Conservation (phyloP, 345 rosid genomes). For the Corymbia maculata region DNA sequence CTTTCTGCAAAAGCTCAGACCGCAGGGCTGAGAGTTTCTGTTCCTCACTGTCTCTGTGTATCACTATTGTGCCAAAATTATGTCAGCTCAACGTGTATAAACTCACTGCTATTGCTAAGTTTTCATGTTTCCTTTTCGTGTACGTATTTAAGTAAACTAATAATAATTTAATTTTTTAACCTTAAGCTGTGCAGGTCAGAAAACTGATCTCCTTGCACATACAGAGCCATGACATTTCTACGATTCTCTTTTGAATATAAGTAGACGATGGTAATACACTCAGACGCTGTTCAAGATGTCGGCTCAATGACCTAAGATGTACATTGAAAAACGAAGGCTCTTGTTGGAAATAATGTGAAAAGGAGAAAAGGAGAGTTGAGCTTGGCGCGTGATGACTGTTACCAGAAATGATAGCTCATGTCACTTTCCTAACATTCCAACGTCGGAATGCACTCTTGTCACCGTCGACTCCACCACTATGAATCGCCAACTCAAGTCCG, state of each 20-base stretch:
- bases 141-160: neutral
- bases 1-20: neutral
- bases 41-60: neutral
- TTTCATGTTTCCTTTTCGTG: neutral
- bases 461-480: neutral
- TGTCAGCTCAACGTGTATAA: neutral
- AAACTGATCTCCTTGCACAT: neutral
- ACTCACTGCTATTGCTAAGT: neutral
- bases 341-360: neutral
- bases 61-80: neutral
- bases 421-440: neutral
- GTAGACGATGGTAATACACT: neutral
- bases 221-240: neutral
- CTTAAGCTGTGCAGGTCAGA: neutral
- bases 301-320: neutral
- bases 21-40: neutral
- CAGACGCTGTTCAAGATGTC: neutral
- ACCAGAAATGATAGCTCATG: neutral
- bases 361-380: neutral
- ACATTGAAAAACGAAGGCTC: neutral
- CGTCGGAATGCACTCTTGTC: neutral
- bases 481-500: neutral
- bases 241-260: neutral
- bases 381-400: neutral
- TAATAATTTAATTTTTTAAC: neutral